These are phyloP conservation scores for Gymnopus androsaceus DNA, from an alignment of 1,284 basidiomycete genomes.

Conservation along the genomic window DNA sequence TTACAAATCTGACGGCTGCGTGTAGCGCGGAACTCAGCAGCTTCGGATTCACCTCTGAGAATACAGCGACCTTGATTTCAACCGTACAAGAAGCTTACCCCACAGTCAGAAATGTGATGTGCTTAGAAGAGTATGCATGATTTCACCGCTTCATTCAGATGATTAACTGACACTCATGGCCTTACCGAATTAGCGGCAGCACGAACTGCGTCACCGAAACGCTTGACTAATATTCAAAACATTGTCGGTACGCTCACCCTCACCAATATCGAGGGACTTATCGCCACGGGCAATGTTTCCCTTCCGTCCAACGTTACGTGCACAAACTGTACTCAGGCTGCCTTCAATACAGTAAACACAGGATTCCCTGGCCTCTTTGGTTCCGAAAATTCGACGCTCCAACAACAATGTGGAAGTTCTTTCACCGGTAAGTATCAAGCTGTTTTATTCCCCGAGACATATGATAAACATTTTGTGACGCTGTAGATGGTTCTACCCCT, in stretches of 20 bases:
- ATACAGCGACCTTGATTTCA: slow-evolving; percentile 33
- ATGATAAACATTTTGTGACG: background rate
- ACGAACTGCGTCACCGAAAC: slow-evolving; percentile 56
- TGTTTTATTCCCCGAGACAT: background rate
- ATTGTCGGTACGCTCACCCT: slow-evolving; percentile 26
- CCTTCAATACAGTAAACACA: slow-evolving; percentile 46
- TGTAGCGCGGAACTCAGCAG: slow-evolving; percentile 54
- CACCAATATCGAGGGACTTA: slow-evolving; percentile 27
- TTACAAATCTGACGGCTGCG: slow-evolving; percentile 49
- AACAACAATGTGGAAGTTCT: slow-evolving; percentile 48
- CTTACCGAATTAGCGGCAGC: slow-evolving; percentile 31
- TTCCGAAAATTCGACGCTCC: slow-evolving; percentile 33
- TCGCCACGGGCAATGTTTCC: slow-evolving; percentile 23
- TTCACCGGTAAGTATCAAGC: slow-evolving; percentile 45
- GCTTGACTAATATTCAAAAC: slow-evolving; percentile 51
- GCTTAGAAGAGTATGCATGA: slow-evolving; percentile 55
- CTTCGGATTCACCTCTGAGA: slow-evolving; percentile 25
- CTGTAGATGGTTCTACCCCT: slow-evolving; percentile 39
- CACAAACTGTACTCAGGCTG: slow-evolving; percentile 55
- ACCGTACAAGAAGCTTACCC: slow-evolving; percentile 54
- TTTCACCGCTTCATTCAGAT: background rate
- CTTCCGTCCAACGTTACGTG: slow-evolving; percentile 48
- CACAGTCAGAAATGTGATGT: slow-evolving; percentile 50
- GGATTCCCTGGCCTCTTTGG: slow-evolving; percentile 38
- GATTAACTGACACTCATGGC: background rate